phyloP scores from a whole-genome alignment of 2,329 filamentous ascomycete genomes.

The Purpureocillium takamizusanense region DNA sequence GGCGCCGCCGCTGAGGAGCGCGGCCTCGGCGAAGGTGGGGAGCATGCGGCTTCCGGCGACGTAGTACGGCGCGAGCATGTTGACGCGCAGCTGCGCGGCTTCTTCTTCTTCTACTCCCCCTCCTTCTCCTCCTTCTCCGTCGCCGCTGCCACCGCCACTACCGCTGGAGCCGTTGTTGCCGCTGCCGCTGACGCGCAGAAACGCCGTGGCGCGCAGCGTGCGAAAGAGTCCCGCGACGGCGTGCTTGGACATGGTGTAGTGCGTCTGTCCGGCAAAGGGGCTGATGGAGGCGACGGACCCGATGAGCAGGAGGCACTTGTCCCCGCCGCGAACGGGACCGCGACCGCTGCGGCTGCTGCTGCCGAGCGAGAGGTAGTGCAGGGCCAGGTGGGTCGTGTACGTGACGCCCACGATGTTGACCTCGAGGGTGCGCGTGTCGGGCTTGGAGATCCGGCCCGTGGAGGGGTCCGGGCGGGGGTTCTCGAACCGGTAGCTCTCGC shows the following conservation, averaged over 20 bases:
- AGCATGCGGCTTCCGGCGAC: slow-evolving; percentile 49
- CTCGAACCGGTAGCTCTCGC: slow-evolving; percentile 32
- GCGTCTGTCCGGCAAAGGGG: slow-evolving; percentile 32
- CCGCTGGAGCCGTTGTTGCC: too few species aligned
- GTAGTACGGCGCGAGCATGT: slow-evolving; percentile 61
- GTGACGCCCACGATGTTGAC: slow-evolving; percentile 56
- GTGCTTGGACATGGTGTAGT: slow-evolving; percentile 58
- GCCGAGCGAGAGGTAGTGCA: slow-evolving; percentile 28
- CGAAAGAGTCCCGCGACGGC: slow-evolving; percentile 57
- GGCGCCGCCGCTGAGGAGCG: slow-evolving; percentile 43
- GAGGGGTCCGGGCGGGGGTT: slow-evolving; percentile 26
- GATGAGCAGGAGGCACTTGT: slow-evolving; percentile 54
- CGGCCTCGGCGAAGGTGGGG: slow-evolving; percentile 32
- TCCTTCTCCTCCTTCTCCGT: too few species aligned
- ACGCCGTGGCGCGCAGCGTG: slow-evolving; percentile 40
- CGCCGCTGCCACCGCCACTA: too few species aligned
- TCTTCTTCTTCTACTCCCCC: too few species aligned
- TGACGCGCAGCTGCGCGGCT: slow-evolving; percentile 47
- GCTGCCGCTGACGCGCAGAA: slow-evolving; percentile 22
- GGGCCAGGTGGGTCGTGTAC: slow-evolving; percentile 57
- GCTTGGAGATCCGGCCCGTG: slow-evolving; percentile 30
- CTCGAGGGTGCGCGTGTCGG: slow-evolving; percentile 44
- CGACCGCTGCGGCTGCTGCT: too few species aligned
- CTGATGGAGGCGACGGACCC: slow-evolving; percentile 50
- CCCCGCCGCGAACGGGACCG: slow-evolving; percentile 22